Evolutionary conservation across 1,139 yeast genomes (phyloP).

Genomic region (Lodderomyces pseudojiufengensis): DNA sequence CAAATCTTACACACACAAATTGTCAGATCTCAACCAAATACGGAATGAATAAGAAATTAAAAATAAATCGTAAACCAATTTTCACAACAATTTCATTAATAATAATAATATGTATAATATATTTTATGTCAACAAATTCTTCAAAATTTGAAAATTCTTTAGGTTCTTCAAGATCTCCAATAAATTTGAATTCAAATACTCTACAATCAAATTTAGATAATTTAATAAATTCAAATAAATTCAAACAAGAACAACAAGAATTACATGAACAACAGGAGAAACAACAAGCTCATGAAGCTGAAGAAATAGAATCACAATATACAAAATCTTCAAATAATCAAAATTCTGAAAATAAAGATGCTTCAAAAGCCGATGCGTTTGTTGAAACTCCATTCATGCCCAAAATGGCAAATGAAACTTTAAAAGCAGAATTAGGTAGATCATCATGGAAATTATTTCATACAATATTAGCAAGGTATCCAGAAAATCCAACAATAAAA

Average conservation of each 20-base stretch:
- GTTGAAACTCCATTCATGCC: slow-evolving; percentile 66
- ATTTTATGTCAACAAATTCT: slow-evolving; percentile 25
- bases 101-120: slow-evolving; percentile 22
- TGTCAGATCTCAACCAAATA: no score
- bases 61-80: slow-evolving; percentile 23
- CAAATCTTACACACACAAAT: no score
- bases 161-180: slow-evolving; percentile 22
- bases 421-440: slow-evolving; percentile 73
- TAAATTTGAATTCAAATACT: slow-evolving; percentile 15
- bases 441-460: slow-evolving; percentile 89
- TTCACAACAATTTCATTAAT: slow-evolving; percentile 22
- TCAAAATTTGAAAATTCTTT: slow-evolving; percentile 17
- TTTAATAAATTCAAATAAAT: slow-evolving; percentile 1
- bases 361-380: neutral
- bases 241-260: slow-evolving; percentile 1
- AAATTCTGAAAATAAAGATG: no score
- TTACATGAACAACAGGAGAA: slow-evolving; percentile 4
- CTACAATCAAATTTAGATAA: slow-evolving; percentile 3
- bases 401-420: slow-evolving; percentile 63
- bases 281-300: neutral
- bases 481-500: slow-evolving; percentile 66
- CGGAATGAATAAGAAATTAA: slow-evolving; percentile 13
- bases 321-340: neutral
- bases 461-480: slow-evolving; percentile 87
- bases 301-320: slow-evolving; percentile 1